phyloP scores from a whole-genome alignment of 192 early-diverging fungal species.

The Podila epicladia region DNA sequence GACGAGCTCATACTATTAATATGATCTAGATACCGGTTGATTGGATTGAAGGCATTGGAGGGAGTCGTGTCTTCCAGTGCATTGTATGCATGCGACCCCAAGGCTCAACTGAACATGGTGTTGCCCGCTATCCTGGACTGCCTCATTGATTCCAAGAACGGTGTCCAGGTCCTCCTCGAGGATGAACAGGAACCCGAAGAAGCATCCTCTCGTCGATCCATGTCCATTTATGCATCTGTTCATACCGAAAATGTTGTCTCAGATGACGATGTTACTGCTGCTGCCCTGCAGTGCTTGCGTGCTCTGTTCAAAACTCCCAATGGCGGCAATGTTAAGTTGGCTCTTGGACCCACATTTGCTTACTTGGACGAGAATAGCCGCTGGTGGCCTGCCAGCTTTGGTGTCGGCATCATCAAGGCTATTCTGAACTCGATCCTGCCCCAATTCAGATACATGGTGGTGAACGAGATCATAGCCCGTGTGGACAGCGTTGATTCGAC shows the following conservation, averaged over 20 bases:
- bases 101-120: slow-evolving; percentile 69
- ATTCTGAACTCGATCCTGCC: slow-evolving; percentile 49
- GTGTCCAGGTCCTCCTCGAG: slow-evolving; percentile 22
- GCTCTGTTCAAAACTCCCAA: slow-evolving; percentile 45
- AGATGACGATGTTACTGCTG: slow-evolving; percentile 41
- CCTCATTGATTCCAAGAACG: slow-evolving; percentile 47
- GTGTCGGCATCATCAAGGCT: slow-evolving; percentile 35
- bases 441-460: slow-evolving; percentile 61
- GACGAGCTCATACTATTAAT: background rate
- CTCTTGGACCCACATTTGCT: slow-evolving; percentile 38
- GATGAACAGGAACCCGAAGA: background rate
- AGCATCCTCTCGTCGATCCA: slow-evolving; percentile 18
- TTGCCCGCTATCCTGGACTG: slow-evolving; percentile 62
- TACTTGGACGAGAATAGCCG: slow-evolving; percentile 47
- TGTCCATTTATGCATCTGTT: slow-evolving; percentile 22
- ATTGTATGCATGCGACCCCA: slow-evolving; percentile 67
- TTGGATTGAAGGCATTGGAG: slow-evolving; percentile 72
- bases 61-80: slow-evolving; percentile 69
- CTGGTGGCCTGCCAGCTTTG: slow-evolving; percentile 55
- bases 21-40: slow-evolving; percentile 51
- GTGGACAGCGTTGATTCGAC: slow-evolving; percentile 44
- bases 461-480: slow-evolving; percentile 57
- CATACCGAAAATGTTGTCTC: slow-evolving; percentile 38
- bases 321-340: slow-evolving; percentile 27
- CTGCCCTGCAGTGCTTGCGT: slow-evolving; percentile 42